These are phyloP conservation scores for Cudoniella acicularis DNA, from an alignment of 495 filamentous ascomycete genomes.

Conservation along the genomic window DNA sequence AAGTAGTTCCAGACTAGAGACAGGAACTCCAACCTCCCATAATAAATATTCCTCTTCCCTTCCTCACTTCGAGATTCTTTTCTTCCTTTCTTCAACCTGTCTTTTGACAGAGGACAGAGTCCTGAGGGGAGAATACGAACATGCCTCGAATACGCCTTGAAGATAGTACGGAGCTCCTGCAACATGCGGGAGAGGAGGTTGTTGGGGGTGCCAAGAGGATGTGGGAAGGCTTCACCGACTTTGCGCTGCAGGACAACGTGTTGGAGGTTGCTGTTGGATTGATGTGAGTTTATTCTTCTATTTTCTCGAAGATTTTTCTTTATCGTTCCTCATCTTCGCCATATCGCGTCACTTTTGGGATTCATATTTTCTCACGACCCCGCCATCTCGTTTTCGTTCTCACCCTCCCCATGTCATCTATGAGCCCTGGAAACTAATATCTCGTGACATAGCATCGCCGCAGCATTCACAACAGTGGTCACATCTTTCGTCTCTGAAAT, in stretches of 20 bases:
- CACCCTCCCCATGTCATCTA: too few species aligned
- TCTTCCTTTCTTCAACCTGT: not conserved
- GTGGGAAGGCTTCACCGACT: constrained; percentile 64
- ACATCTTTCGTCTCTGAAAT: constrained; percentile 71
- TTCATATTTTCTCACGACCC: not conserved
- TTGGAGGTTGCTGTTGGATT: constrained; percentile 72
- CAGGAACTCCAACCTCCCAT: too few species aligned
- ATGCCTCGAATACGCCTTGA: constrained; percentile 18
- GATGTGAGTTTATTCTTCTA: constrained; percentile 47
- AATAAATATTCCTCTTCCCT: too few species aligned
- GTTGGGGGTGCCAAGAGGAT: constrained; percentile 35
- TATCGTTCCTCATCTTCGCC: not conserved
- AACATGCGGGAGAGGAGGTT: constrained; percentile 18
- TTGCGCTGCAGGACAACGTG: constrained; percentile 70
- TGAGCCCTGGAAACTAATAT: not conserved
- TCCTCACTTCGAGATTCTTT: not conserved
- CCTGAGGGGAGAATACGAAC: not conserved
- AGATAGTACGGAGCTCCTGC: constrained; percentile 19
- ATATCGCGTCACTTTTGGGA: not conserved
- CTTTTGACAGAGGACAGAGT: not conserved
- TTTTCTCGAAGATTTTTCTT: not conserved
- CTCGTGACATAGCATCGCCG: constrained; percentile 50
- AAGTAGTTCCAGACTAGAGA: too few species aligned
- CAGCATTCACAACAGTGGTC: constrained; percentile 68
- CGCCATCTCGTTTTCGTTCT: not conserved